These are phyloP conservation scores for Globisporangium recalcitrans DNA, from an alignment of 352 stramenopile species.

Conservation along the genomic window DNA sequence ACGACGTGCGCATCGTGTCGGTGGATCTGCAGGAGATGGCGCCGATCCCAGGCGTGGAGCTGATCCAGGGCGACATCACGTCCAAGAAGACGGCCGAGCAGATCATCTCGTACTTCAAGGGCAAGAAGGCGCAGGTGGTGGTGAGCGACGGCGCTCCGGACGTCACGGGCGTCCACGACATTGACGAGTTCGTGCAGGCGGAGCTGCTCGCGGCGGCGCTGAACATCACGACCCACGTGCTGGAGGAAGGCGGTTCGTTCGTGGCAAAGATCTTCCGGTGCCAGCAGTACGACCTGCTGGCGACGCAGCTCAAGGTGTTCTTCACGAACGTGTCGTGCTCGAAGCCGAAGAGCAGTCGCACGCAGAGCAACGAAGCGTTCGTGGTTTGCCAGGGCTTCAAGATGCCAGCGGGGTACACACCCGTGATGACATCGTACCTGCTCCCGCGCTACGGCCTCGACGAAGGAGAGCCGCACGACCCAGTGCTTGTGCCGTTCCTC, in stretches of 20 bases:
- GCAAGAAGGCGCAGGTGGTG: slow-evolving; percentile 94
- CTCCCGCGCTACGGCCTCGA: slow-evolving; percentile 58
- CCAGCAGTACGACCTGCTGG: slow-evolving; percentile 94
- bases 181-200: slow-evolving; percentile 97
- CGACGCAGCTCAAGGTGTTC: slow-evolving; percentile 93
- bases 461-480: slow-evolving; percentile 42
- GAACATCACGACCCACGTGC: slow-evolving; percentile 96
- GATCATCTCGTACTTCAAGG: slow-evolving; percentile 94
- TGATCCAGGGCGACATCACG: slow-evolving; percentile 97
- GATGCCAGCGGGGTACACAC: slow-evolving; percentile 67
- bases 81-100: slow-evolving; percentile 92
- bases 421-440: slow-evolving; percentile 84
- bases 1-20: slow-evolving; percentile 90
- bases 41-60: slow-evolving; percentile 93
- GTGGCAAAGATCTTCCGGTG: slow-evolving; percentile 99
- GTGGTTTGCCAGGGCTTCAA: slow-evolving; percentile 95
- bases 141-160: slow-evolving; percentile 98
- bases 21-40: slow-evolving; percentile 99
- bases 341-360: slow-evolving; percentile 96
- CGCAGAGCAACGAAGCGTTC: slow-evolving; percentile 95
- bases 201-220: slow-evolving; percentile 96
- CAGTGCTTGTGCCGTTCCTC: slow-evolving; percentile 86
- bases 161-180: slow-evolving; percentile 98
- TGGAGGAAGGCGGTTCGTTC: slow-evolving; percentile 93
- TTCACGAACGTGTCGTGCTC: slow-evolving; percentile 94